Base-by-base conservation (phyloP, 345 rosid genomes). In the Boechera retrofracta region DNA sequence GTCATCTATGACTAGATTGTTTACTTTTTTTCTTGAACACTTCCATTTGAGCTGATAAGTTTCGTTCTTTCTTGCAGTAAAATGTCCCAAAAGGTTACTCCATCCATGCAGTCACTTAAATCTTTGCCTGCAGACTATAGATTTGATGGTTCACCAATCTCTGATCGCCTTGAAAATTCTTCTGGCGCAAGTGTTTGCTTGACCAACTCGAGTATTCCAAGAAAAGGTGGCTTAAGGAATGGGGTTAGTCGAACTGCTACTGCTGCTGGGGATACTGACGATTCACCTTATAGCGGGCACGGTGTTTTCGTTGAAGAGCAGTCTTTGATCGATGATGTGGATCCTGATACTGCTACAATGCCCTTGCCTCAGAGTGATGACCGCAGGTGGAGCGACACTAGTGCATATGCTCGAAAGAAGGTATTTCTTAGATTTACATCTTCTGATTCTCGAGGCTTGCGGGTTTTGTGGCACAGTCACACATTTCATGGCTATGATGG, bases 381-480 rank as follows among this genome's bases (percentile, higher is more conserved):
- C 44, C 78, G 83, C 21, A 85, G 87, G 82, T 92, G 98, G 99
- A 80, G 84, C 33, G 98, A 95, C 75, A 87, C 89, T 80, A 85
- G 78, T 62, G 83, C 91, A 10, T 92, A 87, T 71, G 81, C 87
- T 54, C 66, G 86, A 59, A 95, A 91, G 85, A 91, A 91, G 97
- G 99, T 94, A 86, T 38, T 35, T 32, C 48, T 6, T 57, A 21
- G 55, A 69, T 66, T 60, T 44, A 26, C n/a, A 18, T 36, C 53
- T 26, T 41, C 10, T 41, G 38, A 39, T 35, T 26, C 48, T 67
- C 41, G 6, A n/a, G 21, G 21, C 12, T 45, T 58, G 28, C n/a
- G 32, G 32, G 21, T 57, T 51, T 21, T 64, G 13, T 74, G 41
- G 16, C 15, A 13, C n/a, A 21, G 31, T 57, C 67, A 24, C 51